Conservation (phyloP, 1,139 yeast genomes). For the Hyphopichia khmerensis region DNA sequence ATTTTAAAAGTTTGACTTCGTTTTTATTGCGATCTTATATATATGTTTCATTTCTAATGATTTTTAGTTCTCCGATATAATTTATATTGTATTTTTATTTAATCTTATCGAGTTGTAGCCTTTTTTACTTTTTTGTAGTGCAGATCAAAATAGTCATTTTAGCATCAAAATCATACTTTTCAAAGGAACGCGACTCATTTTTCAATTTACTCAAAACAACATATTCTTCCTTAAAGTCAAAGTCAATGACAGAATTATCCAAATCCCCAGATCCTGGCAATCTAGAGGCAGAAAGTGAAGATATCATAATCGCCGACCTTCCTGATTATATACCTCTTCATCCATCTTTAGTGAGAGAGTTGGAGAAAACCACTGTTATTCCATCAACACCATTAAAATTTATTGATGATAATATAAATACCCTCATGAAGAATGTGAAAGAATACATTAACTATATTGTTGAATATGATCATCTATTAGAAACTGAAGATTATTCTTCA, state of each 20-base stretch:
- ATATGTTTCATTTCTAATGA: background rate
- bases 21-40: background rate
- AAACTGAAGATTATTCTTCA: conserved; percentile 2
- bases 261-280: background rate
- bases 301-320: background rate
- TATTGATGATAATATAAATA: conserved; percentile 7
- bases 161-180: no score
- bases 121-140: no score
- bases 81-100: background rate
- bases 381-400: conserved; percentile 4
- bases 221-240: no score
- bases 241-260: background rate
- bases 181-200: no score
- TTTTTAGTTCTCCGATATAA: background rate
- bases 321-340: conserved; percentile 10
- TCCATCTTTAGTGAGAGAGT: conserved; percentile 6
- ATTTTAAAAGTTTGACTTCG: background rate
- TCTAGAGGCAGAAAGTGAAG: background rate
- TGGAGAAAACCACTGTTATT: conserved; percentile 7
- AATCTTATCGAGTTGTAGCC: background rate
- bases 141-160: no score
- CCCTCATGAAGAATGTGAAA: conserved; percentile 7
- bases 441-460: conserved; percentile 7
- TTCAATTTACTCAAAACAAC: no score
- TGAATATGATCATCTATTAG: conserved; percentile 3